Base-by-base conservation (phyloP, 2,329 filamentous ascomycete genomes). In the Trichoderma sp. region DNA sequence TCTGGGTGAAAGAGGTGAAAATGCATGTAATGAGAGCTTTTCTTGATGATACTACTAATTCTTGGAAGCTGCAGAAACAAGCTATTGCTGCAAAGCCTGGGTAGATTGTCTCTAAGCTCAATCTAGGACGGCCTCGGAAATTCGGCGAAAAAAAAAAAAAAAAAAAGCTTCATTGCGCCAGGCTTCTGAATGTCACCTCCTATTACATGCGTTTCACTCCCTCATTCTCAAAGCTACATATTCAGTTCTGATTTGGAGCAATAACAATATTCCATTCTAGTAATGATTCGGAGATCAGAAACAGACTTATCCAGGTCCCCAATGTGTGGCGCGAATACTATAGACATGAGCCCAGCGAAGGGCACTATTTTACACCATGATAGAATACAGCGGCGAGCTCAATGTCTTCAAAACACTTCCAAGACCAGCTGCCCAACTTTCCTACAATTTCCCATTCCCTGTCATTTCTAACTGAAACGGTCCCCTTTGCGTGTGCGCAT, bases 401-500 rank as follows among this genome's bases (percentile, higher is more conserved):
- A 49, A 66, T 34, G 28, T 30, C 65, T 32, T 56, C 59, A 52
- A 54, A 60, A 58, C 58, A 5, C 26, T 59, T 49, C 49, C 49
- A 43, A 67, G 55, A 67, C n/a, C 54, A 63, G 34, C 56, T 56
- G 28, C 39, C 52, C 34, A 21, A 43, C 39, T 28, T 21, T 46
- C 24, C 32, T 34, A n/a, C 6, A 18, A n/a, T 4, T 24, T 8
- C 21, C n/a, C 18, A 21, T 34, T 32, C 32, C 26, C 21, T 37
- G 32, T 18, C 8, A 6, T 34, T 14, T 49, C 43, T 66, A 70
- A 30, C 69, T 70, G 26, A 99, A 96, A 39, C 96, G 86, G 82
- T 98, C 94, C 4, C 96, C 96, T 79, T 93, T 96, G 70, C 85
- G 87, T 80, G 90, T 91, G 74, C 87, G 83, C 80, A 90, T 98